phyloP scores from a whole-genome alignment of 441 rosid genomes.

The Raphanus hybrid region DNA sequence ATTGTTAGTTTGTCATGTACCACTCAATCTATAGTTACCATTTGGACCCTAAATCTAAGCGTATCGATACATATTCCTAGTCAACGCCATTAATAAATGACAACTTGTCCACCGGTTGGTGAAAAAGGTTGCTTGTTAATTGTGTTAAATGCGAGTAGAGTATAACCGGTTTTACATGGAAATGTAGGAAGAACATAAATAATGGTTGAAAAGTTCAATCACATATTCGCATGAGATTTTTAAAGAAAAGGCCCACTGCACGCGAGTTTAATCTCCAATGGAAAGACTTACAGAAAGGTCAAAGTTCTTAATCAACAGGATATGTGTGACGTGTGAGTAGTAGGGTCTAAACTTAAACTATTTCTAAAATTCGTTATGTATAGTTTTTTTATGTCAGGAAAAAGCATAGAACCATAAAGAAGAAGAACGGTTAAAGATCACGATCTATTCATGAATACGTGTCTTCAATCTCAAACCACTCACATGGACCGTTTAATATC shows the following conservation, averaged over 20 bases:
- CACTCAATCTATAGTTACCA: too few species aligned
- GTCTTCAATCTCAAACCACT: slow-evolving; percentile 15
- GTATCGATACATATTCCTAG: neutral
- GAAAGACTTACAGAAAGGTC: slow-evolving; percentile 20
- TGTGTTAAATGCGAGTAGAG: neutral
- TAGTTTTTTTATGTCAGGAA: neutral
- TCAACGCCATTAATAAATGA: neutral
- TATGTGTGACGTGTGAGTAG: neutral
- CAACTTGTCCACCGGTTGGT: neutral
- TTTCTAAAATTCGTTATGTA: neutral
- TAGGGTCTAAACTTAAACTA: neutral
- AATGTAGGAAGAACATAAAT: neutral
- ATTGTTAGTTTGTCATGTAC: too few species aligned
- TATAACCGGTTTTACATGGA: neutral
- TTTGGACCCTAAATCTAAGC: neutral
- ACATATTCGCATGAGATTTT: slow-evolving; percentile 5
- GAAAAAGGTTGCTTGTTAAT: neutral
- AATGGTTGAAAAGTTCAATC: neutral
- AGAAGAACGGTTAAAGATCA: slow-evolving; percentile 32
- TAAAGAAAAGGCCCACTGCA: neutral
- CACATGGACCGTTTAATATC: slow-evolving; percentile 30
- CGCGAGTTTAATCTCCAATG: neutral
- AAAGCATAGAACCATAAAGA: slow-evolving; percentile 18
- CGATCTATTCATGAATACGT: slow-evolving; percentile 36
- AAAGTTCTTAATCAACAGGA: neutral